These are phyloP conservation scores for Liquidambar formosana DNA, from an alignment of 164 flowering plant species.

Conservation along the genomic window DNA sequence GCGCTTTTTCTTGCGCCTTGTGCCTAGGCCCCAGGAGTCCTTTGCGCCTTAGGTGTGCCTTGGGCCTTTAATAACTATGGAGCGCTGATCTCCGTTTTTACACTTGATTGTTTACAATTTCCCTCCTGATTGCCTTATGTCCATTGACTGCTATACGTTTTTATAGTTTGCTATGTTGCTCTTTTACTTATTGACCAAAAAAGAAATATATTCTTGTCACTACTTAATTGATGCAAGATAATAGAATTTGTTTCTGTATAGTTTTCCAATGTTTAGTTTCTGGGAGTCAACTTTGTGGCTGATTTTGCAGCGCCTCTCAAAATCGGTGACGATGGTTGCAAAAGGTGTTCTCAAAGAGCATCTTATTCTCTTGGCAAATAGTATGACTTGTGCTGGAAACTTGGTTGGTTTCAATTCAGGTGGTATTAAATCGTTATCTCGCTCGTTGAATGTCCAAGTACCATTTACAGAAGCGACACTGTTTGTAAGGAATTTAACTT, in stretches of 20 bases:
- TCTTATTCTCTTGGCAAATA: constrained; percentile 73
- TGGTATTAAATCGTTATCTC: constrained; percentile 79
- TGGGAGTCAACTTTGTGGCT: not conserved
- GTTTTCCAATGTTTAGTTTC: not conserved
- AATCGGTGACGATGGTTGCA: constrained; percentile 71
- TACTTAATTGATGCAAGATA: not conserved
- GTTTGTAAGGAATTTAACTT: constrained; percentile 52
- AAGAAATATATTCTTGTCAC: not conserved
- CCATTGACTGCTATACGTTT: no score
- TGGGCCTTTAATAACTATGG: no score
- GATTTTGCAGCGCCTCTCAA: constrained; percentile 72
- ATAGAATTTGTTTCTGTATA: not conserved
- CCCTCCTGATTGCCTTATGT: not conserved
- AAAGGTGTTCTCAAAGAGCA: constrained; percentile 92
- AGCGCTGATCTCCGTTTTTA: not conserved
- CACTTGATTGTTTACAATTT: not conserved
- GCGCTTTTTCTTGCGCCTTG: no score
- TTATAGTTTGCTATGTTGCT: no score
- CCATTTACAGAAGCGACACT: constrained; percentile 95
- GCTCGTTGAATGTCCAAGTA: constrained; percentile 67
- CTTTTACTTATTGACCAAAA: not conserved
- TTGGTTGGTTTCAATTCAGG: constrained; percentile 79
- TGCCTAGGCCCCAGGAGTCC: no score
- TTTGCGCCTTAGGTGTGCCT: no score
- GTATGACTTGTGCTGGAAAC: constrained; percentile 84